Base-by-base conservation (phyloP, 768 basidiomycete genomes). In the Russula foetens region DNA sequence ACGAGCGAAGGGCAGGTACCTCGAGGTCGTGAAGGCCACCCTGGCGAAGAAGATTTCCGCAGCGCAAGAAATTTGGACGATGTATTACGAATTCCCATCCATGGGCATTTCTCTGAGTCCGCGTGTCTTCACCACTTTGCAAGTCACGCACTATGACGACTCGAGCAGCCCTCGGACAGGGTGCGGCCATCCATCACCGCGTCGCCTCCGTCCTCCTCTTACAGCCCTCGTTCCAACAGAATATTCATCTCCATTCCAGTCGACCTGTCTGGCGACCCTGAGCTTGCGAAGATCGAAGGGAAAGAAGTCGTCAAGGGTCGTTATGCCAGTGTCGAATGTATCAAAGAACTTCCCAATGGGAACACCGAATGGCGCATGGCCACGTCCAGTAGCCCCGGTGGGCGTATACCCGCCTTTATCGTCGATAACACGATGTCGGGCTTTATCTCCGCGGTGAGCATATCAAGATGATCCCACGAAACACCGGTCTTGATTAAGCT, bases 341-440 rank as follows among this genome's bases (percentile, higher is more conserved):
- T 92, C 54, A 71, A 74, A 45, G 86, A 86, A 69, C 78, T 84
- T 44, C 80, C 80, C 21, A 74, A 81, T 61, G 89, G 85, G 52
- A 79, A 72, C 50, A 80, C 82, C 15, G 87, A 90, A 71, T 91
- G 88, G 88, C 76, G 81, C 43, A 89, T 91, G 88, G 88, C 88
- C 2, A 88, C 86, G 2, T 84, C 85, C 26, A 85, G 84, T 65
- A 82, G 81, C 2, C 81, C 86, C 12, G 87, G 86, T 28, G 89
- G 89, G 24, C 77, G 70, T 53, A 84, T 90, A 46, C 88, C 88
- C 0, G 72, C 75, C 17, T 87, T 85, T 63, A 58, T 90, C 60
- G 79, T 79, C 4, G 85, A 89, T 62, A 75, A 71, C 59, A 78
- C 77, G 33, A 79, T 90, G 78, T 74, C 81, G 3, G 75, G 83